phyloP scores from a whole-genome alignment of 306 rosid genomes.

The Begonia masoniana region DNA sequence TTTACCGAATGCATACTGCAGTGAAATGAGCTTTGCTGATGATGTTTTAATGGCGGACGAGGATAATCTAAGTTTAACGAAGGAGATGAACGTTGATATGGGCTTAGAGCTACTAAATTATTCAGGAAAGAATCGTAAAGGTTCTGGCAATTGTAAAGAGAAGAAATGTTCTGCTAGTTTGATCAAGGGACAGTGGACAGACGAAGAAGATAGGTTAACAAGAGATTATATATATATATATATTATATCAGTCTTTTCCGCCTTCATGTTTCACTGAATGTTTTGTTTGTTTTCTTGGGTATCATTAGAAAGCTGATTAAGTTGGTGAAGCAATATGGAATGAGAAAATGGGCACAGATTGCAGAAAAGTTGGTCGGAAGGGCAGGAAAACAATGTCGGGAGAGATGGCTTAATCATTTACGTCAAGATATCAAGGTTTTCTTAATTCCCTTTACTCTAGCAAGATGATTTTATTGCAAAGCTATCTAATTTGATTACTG shows the following conservation, averaged over 20 bases:
- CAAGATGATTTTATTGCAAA: background rate
- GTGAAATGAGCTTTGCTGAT: background rate
- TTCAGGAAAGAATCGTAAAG: slow-evolving; percentile 11
- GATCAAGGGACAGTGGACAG: slow-evolving; percentile 86
- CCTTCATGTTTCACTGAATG: background rate
- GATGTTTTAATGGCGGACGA: background rate
- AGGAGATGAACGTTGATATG: slow-evolving; percentile 9
- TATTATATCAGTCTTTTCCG: too few species aligned
- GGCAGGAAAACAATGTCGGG: slow-evolving; percentile 89
- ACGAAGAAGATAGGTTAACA: slow-evolving; percentile 73
- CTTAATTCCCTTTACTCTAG: background rate
- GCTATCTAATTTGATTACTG: too few species aligned
- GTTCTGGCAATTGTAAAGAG: slow-evolving; percentile 16
- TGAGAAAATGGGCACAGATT: slow-evolving; percentile 77
- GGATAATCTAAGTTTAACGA: background rate
- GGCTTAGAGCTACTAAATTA: slow-evolving; percentile 10
- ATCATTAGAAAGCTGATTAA: slow-evolving; percentile 36
- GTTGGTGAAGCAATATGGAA: slow-evolving; percentile 73
- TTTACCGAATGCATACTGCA: background rate
- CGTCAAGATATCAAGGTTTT: slow-evolving; percentile 88
- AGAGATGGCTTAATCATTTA: slow-evolving; percentile 94
- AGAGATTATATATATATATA: background rate
- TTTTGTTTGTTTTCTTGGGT: background rate
- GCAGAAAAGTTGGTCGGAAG: slow-evolving; percentile 67
- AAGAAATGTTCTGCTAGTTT: slow-evolving; percentile 23